Conservation (phyloP, 2,329 filamentous ascomycete species). For the Neonectria hederae region DNA sequence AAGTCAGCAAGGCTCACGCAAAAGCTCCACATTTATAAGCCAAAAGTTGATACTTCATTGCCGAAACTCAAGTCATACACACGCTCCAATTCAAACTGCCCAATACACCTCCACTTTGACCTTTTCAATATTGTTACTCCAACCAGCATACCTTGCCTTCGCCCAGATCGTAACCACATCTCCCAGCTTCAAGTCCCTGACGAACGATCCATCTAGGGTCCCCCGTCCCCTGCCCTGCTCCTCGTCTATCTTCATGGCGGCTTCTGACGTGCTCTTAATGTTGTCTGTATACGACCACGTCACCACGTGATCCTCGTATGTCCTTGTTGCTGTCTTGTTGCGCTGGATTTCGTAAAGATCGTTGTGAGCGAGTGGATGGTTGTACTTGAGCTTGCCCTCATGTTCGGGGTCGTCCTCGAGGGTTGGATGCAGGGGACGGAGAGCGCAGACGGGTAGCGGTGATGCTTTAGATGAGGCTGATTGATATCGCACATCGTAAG, state of each 20-base stretch:
- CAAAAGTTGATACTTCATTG: not conserved
- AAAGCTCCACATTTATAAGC: not conserved
- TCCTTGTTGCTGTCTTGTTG: slow-evolving; percentile 52
- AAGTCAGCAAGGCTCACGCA: not conserved
- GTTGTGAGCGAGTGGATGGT: slow-evolving; percentile 49
- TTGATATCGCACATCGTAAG: slow-evolving; percentile 43
- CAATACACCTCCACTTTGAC: slow-evolving; percentile 68
- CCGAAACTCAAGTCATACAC: not conserved
- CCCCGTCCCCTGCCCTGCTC: slow-evolving; percentile 59
- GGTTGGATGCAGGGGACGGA: slow-evolving; percentile 50
- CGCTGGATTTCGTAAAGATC: slow-evolving; percentile 57
- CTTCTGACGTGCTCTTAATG: slow-evolving; percentile 54
- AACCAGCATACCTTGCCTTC: slow-evolving; percentile 64
- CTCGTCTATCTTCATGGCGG: slow-evolving; percentile 49
- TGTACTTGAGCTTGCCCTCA: slow-evolving; percentile 44
- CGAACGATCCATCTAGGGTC: slow-evolving; percentile 64
- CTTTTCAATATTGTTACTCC: slow-evolving; percentile 61
- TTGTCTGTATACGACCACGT: slow-evolving; percentile 65
- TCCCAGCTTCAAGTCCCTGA: slow-evolving; percentile 64
- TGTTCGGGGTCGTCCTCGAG: slow-evolving; percentile 29
- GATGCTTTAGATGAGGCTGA: slow-evolving; percentile 31
- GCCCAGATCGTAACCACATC: slow-evolving; percentile 71
- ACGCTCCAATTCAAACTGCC: slow-evolving; percentile 53
- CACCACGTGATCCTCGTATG: slow-evolving; percentile 55
- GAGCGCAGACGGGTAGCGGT: slow-evolving; percentile 46